phyloP scores from a whole-genome alignment of 2,329 filamentous ascomycete species.

The Colletotrichum acutatum region DNA sequence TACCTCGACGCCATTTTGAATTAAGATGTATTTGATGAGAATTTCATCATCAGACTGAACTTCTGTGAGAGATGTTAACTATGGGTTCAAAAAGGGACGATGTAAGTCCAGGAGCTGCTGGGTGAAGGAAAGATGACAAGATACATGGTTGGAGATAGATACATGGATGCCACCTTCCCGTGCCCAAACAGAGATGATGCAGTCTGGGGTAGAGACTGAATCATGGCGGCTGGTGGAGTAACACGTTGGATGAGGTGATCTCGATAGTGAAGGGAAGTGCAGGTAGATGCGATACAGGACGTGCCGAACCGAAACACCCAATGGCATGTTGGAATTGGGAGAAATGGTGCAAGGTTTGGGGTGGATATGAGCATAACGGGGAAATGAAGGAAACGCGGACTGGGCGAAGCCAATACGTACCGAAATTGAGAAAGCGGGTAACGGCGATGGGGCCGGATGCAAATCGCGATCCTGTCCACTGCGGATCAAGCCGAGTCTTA shows the following conservation, averaged over 20 bases:
- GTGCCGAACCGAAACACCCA: constrained; percentile 1
- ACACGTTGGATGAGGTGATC: constrained; percentile 6
- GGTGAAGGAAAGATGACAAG: background rate
- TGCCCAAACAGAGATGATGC: constrained; percentile 34
- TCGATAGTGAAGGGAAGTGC: background rate
- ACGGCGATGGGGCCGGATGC: constrained; percentile 30
- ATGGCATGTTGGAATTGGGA: background rate
- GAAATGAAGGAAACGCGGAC: constrained; percentile 1
- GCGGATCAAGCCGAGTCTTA: constrained; percentile 34
- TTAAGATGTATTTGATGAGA: constrained; percentile 41
- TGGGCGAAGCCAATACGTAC: constrained; percentile 11
- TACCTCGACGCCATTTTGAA: constrained; percentile 68
- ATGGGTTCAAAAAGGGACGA: background rate
- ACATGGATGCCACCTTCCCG: constrained; percentile 27
- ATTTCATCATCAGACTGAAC: constrained; percentile 35
- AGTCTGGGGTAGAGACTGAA: constrained; percentile 22
- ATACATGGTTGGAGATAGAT: constrained; percentile 2
- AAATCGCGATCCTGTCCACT: constrained; percentile 35
- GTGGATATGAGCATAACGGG: background rate
- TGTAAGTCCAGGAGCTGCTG: background rate
- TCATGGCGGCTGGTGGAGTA: constrained; percentile 21
- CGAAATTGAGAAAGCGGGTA: constrained; percentile 19
- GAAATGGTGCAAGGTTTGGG: background rate
- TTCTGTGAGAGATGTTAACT: constrained; percentile 19
- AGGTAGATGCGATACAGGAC: background rate